Conservation (phyloP, 1,284 basidiomycete species). For the Microstroma glucosiphilum region DNA sequence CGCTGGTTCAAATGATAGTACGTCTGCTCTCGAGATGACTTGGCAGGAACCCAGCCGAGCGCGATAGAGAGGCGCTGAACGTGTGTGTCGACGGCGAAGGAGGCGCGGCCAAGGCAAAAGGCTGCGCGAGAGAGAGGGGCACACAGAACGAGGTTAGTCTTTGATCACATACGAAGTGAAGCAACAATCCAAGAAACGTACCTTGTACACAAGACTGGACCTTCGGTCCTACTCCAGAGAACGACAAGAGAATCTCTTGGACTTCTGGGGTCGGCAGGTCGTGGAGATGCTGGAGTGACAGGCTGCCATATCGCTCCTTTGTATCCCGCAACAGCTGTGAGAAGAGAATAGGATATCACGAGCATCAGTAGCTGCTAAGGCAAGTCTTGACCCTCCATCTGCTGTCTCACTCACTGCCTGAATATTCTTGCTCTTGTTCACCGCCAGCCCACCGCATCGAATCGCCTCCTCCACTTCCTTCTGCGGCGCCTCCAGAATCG, state of each 20-base stretch:
- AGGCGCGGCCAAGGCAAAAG: slow-evolving; percentile 67
- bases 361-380: not conserved
- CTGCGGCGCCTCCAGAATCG: slow-evolving; percentile 58
- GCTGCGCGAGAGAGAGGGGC: slow-evolving; percentile 41
- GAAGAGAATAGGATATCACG: not conserved
- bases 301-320: slow-evolving; percentile 25
- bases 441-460: slow-evolving; percentile 65
- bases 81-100: slow-evolving; percentile 72
- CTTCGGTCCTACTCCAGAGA: slow-evolving; percentile 66
- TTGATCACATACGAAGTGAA: no score
- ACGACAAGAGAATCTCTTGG: slow-evolving; percentile 56
- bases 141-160: no score
- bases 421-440: slow-evolving; percentile 67
- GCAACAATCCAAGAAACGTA: no score
- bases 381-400: not conserved
- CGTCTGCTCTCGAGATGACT: slow-evolving; percentile 52
- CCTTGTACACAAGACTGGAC: slow-evolving; percentile 66
- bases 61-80: slow-evolving; percentile 59
- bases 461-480: slow-evolving; percentile 61
- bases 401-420: slow-evolving; percentile 15
- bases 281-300: slow-evolving; percentile 54
- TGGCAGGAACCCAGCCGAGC: slow-evolving; percentile 66
- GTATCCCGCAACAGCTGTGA: slow-evolving; percentile 8
- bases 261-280: slow-evolving; percentile 58
- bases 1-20: slow-evolving; percentile 66